Conservation (phyloP, 768 basidiomycete species). For the Filobasidium wieringae region DNA sequence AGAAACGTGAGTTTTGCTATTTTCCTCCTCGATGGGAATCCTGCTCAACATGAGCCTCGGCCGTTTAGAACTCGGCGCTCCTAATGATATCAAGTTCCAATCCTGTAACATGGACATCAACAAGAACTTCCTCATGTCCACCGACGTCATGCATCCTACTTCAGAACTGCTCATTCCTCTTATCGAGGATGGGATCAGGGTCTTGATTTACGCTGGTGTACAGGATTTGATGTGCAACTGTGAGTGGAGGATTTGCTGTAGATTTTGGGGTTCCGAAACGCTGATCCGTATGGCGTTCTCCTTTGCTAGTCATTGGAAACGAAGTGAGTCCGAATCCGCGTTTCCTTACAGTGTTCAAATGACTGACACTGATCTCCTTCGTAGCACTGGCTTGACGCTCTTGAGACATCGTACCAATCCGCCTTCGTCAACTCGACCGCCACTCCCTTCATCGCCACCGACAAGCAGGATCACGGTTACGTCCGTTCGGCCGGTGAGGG, state of each 20-base stretch:
- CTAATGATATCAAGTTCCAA: slow-evolving; percentile 32
- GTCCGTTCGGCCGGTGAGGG: slow-evolving; percentile 59
- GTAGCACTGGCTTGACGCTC: slow-evolving; percentile 51
- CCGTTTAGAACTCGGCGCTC: slow-evolving; percentile 49
- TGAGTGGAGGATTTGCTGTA: slow-evolving; percentile 41
- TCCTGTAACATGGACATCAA: slow-evolving; percentile 54
- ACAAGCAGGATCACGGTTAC: slow-evolving; percentile 53
- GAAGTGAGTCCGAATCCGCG: slow-evolving; percentile 10
- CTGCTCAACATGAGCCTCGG: neutral
- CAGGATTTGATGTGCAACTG: slow-evolving; percentile 78
- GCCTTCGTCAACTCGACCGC: slow-evolving; percentile 50
- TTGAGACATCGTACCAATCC: slow-evolving; percentile 52
- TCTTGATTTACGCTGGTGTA: slow-evolving; percentile 72
- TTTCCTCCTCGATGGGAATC: neutral
- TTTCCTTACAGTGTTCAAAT: slow-evolving; percentile 4
- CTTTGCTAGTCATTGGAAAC: slow-evolving; percentile 22
- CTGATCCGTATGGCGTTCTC: neutral
- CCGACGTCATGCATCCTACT: slow-evolving; percentile 76
- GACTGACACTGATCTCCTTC: neutral
- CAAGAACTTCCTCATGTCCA: slow-evolving; percentile 56
- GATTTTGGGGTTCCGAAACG: neutral
- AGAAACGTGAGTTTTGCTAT: slow-evolving; percentile 43
- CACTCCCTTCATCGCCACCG: slow-evolving; percentile 47
- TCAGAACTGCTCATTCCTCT: slow-evolving; percentile 67
- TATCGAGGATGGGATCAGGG: slow-evolving; percentile 64